Base-by-base conservation (phyloP, 345 rosid genomes). In the Mercurialis annua region DNA sequence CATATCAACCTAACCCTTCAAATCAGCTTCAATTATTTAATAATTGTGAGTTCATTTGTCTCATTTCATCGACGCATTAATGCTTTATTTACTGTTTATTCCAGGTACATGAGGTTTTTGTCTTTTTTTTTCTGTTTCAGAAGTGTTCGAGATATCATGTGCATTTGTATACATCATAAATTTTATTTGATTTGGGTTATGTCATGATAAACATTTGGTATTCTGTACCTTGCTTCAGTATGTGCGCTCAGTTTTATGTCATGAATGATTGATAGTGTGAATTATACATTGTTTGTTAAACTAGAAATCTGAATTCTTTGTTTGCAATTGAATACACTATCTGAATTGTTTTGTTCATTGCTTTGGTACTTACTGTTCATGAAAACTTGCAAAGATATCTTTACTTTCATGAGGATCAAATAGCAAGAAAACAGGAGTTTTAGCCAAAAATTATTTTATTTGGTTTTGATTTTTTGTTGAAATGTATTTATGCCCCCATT, bases 11-110 rank as follows among this genome's bases (percentile, higher is more conserved):
- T 5, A 86, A 82, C 64, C 52, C 77, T 73, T 70, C 96, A 24
- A 87, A 83, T 79, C 93, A 87, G 73, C 86, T 86, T 65, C 92
- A 87, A 73, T 76, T 89, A 71, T 82, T 89, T 54, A 86, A 85
- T 69, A 87, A 74, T 52, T 71, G 97, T 87, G 71, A 85, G 87
- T 63, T 71, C 61, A n/a, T n/a, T 33, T 36, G 42, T 71, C 52
- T 64, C 50, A 29, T 16, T 42, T 54, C 23, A 30, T 52, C 14
- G 14, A 53, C 58, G 58, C 42, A 33, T 51, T 44, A 36, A 16
- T 66, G n/a, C n/a, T n/a, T n/a, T 20, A 38, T 38, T 48, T 50
- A 24, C n/a, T 12, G 20, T 6, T 21, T 52, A 21, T 64, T 46
- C 66, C 56, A 70, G 52, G 29, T 34, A 42, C 15, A 12, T 30